Percentiles rank a stretch among this genome's conserved stretches.
phyloP scores from a whole-genome alignment of 768 basidiomycete genomes.

The Porpolomopsis calyptriformis region DNA sequence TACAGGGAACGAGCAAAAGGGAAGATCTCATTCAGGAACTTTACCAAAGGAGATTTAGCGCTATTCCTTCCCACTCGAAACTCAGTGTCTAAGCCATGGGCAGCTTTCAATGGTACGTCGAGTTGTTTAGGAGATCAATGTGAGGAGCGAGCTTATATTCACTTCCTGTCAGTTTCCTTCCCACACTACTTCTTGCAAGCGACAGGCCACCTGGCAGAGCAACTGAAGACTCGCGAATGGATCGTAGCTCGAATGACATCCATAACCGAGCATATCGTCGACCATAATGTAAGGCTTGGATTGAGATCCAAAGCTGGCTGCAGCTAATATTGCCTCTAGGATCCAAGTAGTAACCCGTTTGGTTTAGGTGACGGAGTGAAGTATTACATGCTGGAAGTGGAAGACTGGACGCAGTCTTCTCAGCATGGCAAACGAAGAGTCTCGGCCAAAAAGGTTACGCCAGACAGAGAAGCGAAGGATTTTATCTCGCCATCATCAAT shows the following conservation, averaged over 20 bases:
- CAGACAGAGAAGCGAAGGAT: constrained; percentile 31
- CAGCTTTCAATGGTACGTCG: constrained; percentile 86
- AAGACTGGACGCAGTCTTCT: constrained; percentile 80
- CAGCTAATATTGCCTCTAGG: constrained; percentile 32
- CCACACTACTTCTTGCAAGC: constrained; percentile 96
- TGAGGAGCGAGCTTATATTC: constrained; percentile 2
- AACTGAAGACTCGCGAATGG: constrained; percentile 87
- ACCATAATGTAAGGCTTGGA: constrained; percentile 48
- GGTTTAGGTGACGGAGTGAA: constrained; percentile 81
- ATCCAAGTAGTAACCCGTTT: constrained; percentile 80
- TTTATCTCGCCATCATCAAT: constrained; percentile 24
- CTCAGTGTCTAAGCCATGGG: constrained; percentile 90
- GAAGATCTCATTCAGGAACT: constrained; percentile 94
- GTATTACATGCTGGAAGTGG: constrained; percentile 88
- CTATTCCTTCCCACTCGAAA: constrained; percentile 94
- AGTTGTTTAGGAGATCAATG: constrained; percentile 3
- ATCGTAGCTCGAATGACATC: constrained; percentile 88
- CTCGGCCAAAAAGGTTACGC: constrained; percentile 39
- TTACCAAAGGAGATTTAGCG: constrained; percentile 89
- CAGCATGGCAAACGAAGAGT: constrained; percentile 48
- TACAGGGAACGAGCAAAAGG: constrained; percentile 93
- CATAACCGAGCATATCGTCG: constrained; percentile 76
- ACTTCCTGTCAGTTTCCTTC: constrained; percentile 67
- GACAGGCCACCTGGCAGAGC: constrained; percentile 76
- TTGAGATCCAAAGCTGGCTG: constrained; percentile 2